These are phyloP conservation scores for Vachellia pachyceras DNA, from an alignment of 306 rosid genomes.

Conservation along the genomic window DNA sequence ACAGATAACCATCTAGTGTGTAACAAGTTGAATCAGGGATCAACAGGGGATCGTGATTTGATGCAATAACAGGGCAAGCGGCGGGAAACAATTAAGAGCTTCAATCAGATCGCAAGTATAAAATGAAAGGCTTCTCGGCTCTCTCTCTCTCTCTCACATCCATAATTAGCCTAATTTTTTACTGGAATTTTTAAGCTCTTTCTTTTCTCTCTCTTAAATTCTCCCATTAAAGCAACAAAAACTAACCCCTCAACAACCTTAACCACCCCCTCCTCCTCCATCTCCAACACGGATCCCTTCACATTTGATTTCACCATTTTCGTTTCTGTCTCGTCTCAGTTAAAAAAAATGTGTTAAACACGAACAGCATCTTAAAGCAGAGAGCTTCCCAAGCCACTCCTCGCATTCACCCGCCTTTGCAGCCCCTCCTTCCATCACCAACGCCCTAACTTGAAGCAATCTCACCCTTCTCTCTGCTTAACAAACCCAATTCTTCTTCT, in stretches of 20 bases:
- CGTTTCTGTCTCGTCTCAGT: conserved; percentile 13
- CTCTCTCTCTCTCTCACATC: not conserved
- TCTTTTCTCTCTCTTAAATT: conserved; percentile 39
- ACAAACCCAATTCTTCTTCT: conserved; percentile 19
- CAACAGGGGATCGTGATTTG: too few relatives aligned
- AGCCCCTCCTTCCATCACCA: conserved; percentile 48
- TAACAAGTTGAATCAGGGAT: too few relatives aligned
- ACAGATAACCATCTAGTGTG: too few relatives aligned
- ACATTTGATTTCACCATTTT: not conserved
- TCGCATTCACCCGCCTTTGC: conserved; percentile 37
- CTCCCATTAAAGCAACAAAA: conserved; percentile 42
- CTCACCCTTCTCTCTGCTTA: conserved; percentile 24
- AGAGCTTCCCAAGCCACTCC: not conserved
- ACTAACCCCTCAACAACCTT: conserved; percentile 49
- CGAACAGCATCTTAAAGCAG: not conserved
- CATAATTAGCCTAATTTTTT: conserved; percentile 25
- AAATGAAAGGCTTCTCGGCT: not conserved
- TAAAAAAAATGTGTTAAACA: not conserved
- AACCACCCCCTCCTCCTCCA: conserved; percentile 45
- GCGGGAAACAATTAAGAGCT: too few relatives aligned
- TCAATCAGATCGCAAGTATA: not conserved
- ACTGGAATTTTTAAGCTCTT: conserved; percentile 1
- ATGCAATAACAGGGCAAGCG: too few relatives aligned
- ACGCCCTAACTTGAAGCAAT: conserved; percentile 56
- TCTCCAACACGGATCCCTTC: conserved; percentile 28